Evolutionary conservation across 2,329 filamentous ascomycete genomes (phyloP).

Genomic region (Pyrenochaeta sp.): DNA sequence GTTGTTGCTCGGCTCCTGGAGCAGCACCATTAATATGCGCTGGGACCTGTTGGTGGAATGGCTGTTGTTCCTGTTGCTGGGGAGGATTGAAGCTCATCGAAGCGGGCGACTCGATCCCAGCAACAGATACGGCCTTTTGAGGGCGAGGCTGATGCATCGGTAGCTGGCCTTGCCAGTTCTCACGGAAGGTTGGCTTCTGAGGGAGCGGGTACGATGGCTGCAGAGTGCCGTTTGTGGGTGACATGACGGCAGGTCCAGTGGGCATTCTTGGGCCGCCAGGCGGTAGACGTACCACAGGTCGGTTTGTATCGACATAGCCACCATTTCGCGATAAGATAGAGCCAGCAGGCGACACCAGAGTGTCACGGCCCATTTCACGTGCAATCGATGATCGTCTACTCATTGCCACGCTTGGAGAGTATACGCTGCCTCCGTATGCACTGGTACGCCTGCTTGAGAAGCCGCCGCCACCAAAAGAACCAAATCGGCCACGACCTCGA

Average conservation of each 20-base stretch:
- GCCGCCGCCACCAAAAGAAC: constrained; percentile 67
- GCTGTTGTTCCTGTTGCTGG: constrained; percentile 76
- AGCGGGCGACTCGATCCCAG: constrained; percentile 87
- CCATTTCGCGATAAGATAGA: constrained; percentile 76
- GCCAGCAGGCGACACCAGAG: constrained; percentile 80
- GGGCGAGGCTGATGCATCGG: constrained; percentile 95
- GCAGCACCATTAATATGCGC: constrained; percentile 71
- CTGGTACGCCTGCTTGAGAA: constrained; percentile 81
- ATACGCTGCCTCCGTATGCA: constrained; percentile 80
- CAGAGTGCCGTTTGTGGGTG: constrained; percentile 48
- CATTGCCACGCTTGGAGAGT: constrained; percentile 86
- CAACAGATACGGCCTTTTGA: constrained; percentile 92
- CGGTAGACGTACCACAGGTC: constrained; percentile 85
- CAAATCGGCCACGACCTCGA: constrained; percentile 74
- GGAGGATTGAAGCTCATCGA: constrained; percentile 67
- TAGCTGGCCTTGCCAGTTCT: constrained; percentile 67
- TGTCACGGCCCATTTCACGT: constrained; percentile 73
- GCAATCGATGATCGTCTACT: constrained; percentile 85
- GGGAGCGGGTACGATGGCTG: constrained; percentile 62
- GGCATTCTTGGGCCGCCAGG: constrained; percentile 61
- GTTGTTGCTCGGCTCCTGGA: constrained; percentile 55
- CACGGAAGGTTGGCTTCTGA: constrained; percentile 65
- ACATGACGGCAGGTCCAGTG: constrained; percentile 37
- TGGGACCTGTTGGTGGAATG: constrained; percentile 95
- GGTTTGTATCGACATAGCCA: constrained; percentile 65